A percentile compares a stretch with the other conserved stretches of the same genome.
phyloP scores from a whole-genome alignment of 2,329 filamentous ascomycete species.

The Fonsecaea monophora region DNA sequence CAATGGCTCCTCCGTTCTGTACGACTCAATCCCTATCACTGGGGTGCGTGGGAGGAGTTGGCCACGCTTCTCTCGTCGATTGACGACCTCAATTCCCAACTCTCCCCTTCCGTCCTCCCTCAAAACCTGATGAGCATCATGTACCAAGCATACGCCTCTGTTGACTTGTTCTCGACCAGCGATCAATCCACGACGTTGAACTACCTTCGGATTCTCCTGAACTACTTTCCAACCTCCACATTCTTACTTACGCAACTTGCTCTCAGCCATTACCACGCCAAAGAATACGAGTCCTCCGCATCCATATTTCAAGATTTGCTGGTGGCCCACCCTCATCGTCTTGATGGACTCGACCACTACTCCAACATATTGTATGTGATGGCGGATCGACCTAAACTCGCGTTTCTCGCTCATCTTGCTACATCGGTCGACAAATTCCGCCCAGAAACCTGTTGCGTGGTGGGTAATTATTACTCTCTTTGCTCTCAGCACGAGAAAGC shows the following conservation, averaged over 20 bases:
- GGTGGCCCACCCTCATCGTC: slow-evolving; percentile 69
- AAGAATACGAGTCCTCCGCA: slow-evolving; percentile 72
- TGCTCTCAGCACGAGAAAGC: slow-evolving; percentile 97
- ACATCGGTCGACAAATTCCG: slow-evolving; percentile 93
- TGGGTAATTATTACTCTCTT: slow-evolving; percentile 96
- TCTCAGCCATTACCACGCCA: slow-evolving; percentile 86
- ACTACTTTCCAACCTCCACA: slow-evolving; percentile 84
- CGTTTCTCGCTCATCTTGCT: slow-evolving; percentile 89
- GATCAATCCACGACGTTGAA: slow-evolving; percentile 48
- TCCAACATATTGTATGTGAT: slow-evolving; percentile 98
- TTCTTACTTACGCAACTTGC: slow-evolving; percentile 92
- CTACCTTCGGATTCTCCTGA: slow-evolving; percentile 66
- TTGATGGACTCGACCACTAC: slow-evolving; percentile 93
- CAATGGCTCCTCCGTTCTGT: slow-evolving; percentile 88
- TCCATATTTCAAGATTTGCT: slow-evolving; percentile 72
- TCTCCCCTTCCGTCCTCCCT: slow-evolving; percentile 60
- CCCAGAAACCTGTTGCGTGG: slow-evolving; percentile 93
- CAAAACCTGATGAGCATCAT: slow-evolving; percentile 92
- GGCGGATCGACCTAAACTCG: slow-evolving; percentile 83
- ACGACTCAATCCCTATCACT: slow-evolving; percentile 90
- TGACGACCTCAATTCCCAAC: slow-evolving; percentile 72
- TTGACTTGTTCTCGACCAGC: slow-evolving; percentile 84
- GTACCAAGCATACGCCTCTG: slow-evolving; percentile 87
- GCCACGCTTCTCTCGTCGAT: slow-evolving; percentile 77
- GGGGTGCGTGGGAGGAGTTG: slow-evolving; percentile 96